Evolutionary conservation across 192 early-diverging fungal species (phyloP), one percentile per base, ranked within the genome.

Genomic region (Kickxella alabastrina): DNA sequence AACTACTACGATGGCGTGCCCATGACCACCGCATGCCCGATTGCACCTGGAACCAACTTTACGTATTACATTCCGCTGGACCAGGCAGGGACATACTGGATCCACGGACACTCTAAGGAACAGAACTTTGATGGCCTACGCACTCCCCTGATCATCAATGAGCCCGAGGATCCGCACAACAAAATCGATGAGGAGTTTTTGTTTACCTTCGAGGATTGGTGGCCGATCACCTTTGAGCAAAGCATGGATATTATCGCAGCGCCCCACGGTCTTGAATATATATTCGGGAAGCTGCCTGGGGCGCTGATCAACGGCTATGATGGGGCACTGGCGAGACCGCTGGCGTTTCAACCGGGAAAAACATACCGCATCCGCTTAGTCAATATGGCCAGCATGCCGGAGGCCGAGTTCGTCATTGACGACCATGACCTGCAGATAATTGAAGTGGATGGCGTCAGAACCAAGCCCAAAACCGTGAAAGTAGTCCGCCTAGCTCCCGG

Each of bases 51-150:
- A 5, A 47, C 49, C 18, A 67, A 42, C 34, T 83, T 84, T 60
- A 87, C 84, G 7, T 92, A 92, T 62, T 74, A 69, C 15, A 80
- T 82, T 56, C 55, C 62, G 5, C 57, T 80, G 15, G 49, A 72
- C 35, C 87, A 90, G 53, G 59, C 69, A 24, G 90, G 90, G 39
- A 90, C 87, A 21, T 91, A 79, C 66, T 92, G 88, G 90, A 70
- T 84, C 43, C 87, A 90, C 51, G 70, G 79, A 22, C 86, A 88
- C 59, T 67, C 46, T 42, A 45, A 52, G 32, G 79, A 66, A 13
- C 85, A 89, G 53, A 88, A 91, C 54, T 80, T 83, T 31, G 89
- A 92, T 49, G 89, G 89, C 36, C 71, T 89, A 35, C 80, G 83
- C 23, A 75, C 78, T 0, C 77, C 89, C 10, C 43, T 92, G n/a